These are phyloP conservation scores for Kuraishia floccosa DNA, from an alignment of 805 yeast species.

Conservation along the genomic window DNA sequence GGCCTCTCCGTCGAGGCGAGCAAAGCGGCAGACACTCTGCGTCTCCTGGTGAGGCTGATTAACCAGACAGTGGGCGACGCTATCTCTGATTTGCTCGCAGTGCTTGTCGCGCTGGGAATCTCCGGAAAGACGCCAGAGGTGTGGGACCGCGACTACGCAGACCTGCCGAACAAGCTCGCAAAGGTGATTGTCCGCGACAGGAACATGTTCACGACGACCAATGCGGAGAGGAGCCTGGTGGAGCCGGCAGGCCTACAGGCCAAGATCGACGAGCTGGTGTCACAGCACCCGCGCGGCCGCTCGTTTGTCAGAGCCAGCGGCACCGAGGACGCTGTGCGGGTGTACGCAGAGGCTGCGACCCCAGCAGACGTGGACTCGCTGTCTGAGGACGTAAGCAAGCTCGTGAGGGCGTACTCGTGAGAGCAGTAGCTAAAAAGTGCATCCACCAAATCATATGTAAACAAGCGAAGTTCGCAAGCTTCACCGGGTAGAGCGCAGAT, in stretches of 20 bases:
- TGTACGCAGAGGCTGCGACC: constrained; percentile 80
- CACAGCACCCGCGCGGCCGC: constrained; percentile 49
- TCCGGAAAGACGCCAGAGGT: constrained; percentile 31
- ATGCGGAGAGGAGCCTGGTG: constrained; percentile 78
- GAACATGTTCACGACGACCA: constrained; percentile 65
- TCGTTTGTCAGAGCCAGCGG: constrained; percentile 96
- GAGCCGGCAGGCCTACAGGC: constrained; percentile 72
- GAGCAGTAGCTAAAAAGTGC: too few species aligned
- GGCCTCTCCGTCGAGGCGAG: constrained; percentile 27
- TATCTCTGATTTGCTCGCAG: constrained; percentile 79
- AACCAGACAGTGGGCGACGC: constrained; percentile 99
- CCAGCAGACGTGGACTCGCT: constrained; percentile 34
- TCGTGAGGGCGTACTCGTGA: constrained; percentile 16
- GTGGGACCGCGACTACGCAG: constrained; percentile 74
- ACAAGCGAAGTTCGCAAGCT: too few species aligned
- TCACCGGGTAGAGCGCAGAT: too few species aligned
- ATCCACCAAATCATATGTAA: too few species aligned
- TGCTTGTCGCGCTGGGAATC: constrained; percentile 53
- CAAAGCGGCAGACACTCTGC: constrained; percentile 40
- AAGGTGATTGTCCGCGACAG: constrained; percentile 83
- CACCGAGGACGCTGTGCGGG: constrained; percentile 94
- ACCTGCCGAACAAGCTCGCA: constrained; percentile 76
- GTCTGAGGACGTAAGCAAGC: constrained; percentile 23
- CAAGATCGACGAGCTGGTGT: constrained; percentile 56
- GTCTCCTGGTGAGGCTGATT: constrained; percentile 56